Conservation (phyloP, 352 stramenopile species). For the Halophytophthora polymorphica region DNA sequence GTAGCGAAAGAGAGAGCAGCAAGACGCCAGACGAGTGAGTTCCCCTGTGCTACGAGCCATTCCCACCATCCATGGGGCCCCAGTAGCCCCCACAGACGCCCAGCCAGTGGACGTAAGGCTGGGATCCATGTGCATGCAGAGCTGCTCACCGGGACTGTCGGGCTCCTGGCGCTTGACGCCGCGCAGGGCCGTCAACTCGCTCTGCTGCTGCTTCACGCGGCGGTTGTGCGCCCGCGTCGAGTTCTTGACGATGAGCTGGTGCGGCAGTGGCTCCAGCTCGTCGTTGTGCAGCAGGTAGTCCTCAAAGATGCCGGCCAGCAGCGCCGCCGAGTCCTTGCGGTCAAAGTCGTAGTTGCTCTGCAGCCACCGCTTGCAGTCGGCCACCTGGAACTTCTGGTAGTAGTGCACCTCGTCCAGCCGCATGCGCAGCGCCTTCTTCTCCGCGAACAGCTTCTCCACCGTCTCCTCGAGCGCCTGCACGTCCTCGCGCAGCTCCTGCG, state of each 20-base stretch:
- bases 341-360: slow-evolving; percentile 54
- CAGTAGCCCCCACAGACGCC: too few relatives aligned
- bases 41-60: too few relatives aligned
- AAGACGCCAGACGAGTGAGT: too few relatives aligned
- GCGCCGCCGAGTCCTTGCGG: slow-evolving; percentile 44
- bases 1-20: background rate
- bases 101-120: too few relatives aligned
- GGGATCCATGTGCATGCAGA: too few relatives aligned
- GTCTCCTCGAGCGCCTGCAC: slow-evolving; percentile 40
- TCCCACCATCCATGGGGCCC: too few relatives aligned
- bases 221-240: slow-evolving; percentile 26
- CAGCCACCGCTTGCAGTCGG: slow-evolving; percentile 52
- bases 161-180: background rate
- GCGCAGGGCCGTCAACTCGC: background rate
- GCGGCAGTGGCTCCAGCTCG: slow-evolving; percentile 36
- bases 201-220: slow-evolving; percentile 23
- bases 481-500: slow-evolving; percentile 32
- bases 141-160: background rate
- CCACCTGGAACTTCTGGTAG: slow-evolving; percentile 32
- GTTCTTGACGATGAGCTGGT: slow-evolving; percentile 58
- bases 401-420: slow-evolving; percentile 44
- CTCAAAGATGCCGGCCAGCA: slow-evolving; percentile 48
- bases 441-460: slow-evolving; percentile 35
- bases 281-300: slow-evolving; percentile 54
- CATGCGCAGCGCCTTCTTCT: slow-evolving; percentile 49